These are phyloP conservation scores for Elongisporangium undulatum DNA, from an alignment of 352 stramenopile genomes.

Conservation along the genomic window DNA sequence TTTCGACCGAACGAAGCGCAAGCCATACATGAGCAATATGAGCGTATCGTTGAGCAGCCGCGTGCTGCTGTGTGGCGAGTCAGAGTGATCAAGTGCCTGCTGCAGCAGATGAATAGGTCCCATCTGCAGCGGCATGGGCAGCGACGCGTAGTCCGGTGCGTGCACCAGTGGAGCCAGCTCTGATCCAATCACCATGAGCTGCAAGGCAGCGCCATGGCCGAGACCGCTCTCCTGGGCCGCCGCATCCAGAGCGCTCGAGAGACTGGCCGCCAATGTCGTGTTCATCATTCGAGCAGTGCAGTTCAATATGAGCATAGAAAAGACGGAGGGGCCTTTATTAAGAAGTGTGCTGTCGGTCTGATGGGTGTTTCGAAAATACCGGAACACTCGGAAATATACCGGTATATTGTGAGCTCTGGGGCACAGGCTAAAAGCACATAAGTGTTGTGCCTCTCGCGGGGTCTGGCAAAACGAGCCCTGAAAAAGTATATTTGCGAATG, in stretches of 20 bases:
- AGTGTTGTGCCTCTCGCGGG: too few species aligned
- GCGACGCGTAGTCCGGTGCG: conserved; percentile 10
- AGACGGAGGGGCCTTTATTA: too few species aligned
- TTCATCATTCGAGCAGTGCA: background rate
- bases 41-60: conserved; percentile 37
- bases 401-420: too few species aligned
- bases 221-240: background rate
- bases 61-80: conserved; percentile 32
- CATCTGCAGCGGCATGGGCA: conserved; percentile 24
- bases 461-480: too few species aligned
- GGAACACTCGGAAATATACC: too few species aligned
- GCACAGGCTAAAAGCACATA: too few species aligned
- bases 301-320: background rate
- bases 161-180: conserved; percentile 18
- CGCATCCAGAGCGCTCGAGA: background rate
- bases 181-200: conserved; percentile 20
- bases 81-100: conserved; percentile 15
- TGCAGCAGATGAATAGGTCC: conserved; percentile 26
- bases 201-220: conserved; percentile 4
- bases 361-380: too few species aligned
- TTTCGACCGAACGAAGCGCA: conserved; percentile 25
- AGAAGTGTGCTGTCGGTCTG: too few species aligned
- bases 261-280: background rate
- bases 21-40: conserved; percentile 42
- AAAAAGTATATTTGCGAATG: too few species aligned